Evolutionary conservation across 164 flowering plant species (phyloP).

Genomic region (Cinnamomum chago): DNA sequence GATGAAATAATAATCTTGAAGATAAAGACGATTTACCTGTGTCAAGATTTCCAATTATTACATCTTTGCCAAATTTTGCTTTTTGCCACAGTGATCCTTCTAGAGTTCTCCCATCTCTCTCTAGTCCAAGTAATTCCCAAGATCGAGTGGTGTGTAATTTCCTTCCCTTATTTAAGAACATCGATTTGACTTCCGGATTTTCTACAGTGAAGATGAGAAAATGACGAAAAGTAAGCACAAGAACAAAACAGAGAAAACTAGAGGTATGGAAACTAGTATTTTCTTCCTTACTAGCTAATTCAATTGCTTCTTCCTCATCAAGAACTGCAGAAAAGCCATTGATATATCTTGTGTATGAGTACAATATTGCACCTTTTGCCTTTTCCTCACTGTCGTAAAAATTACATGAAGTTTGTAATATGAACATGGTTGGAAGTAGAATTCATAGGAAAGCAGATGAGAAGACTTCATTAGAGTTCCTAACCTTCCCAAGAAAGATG

Average conservation of each 20-base stretch:
- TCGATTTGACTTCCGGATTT: conserved; percentile 58
- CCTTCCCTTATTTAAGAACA: conserved; percentile 41
- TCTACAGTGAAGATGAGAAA: conserved; percentile 27
- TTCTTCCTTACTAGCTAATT: conserved; percentile 38
- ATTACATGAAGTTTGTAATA: background rate
- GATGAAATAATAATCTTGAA: background rate
- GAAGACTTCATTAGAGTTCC: too few relatives aligned
- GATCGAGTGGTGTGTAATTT: conserved; percentile 62
- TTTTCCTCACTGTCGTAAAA: conserved; percentile 21
- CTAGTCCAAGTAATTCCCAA: conserved; percentile 60
- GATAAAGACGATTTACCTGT: conserved; percentile 36
- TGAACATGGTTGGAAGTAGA: background rate
- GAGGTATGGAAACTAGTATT: background rate
- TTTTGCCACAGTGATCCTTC: conserved; percentile 47
- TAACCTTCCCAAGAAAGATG: conserved; percentile 47
- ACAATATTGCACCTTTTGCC: conserved; percentile 46
- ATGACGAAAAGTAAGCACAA: background rate
- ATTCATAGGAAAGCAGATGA: background rate
- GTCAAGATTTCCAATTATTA: conserved; percentile 68
- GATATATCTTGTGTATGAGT: conserved; percentile 52
- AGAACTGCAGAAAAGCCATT: conserved; percentile 73
- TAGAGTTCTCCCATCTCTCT: conserved; percentile 26
- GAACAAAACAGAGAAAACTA: background rate
- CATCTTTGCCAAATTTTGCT: conserved; percentile 65
- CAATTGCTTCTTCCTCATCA: conserved; percentile 55